These are phyloP conservation scores for Turnera subulata DNA, from an alignment of 345 rosid genomes.

Conservation along the genomic window DNA sequence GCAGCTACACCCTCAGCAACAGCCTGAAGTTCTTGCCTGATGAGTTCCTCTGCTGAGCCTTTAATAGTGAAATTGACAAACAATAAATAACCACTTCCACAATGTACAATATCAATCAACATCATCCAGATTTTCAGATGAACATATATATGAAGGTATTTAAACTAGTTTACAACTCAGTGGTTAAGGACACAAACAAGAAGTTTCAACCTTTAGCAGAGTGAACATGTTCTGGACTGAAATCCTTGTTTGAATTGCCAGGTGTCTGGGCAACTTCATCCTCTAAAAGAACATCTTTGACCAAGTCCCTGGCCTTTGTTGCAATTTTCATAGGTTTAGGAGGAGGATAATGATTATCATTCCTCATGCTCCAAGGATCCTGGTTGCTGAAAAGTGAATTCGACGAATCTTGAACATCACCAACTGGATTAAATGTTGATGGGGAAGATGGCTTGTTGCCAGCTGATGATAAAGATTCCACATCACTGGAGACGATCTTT, in stretches of 20 bases:
- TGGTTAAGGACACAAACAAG: background rate
- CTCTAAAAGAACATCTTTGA: constrained; percentile 27
- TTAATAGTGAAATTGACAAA: constrained; percentile 12
- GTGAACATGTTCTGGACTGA: constrained; percentile 24
- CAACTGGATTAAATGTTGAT: constrained; percentile 23
- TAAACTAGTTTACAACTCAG: background rate
- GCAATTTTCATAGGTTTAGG: constrained; percentile 54
- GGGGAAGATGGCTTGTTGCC: constrained; percentile 16
- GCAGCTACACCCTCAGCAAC: constrained; percentile 72
- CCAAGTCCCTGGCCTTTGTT: constrained; percentile 32
- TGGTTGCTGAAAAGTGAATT: constrained; percentile 60
- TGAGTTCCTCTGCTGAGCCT: constrained; percentile 47
- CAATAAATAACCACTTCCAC: constrained; percentile 7
- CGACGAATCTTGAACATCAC: constrained; percentile 44
- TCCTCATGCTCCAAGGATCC: constrained; percentile 59
- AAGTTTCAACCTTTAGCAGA: constrained; percentile 41
- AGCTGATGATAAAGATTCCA: constrained; percentile 24
- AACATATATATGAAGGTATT: too few species aligned
- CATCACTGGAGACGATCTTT: constrained; percentile 18
- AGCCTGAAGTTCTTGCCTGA: constrained; percentile 63
- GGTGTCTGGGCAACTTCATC: constrained; percentile 29
- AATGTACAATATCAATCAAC: background rate
- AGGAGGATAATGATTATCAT: constrained; percentile 48
- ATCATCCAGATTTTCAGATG: background rate
- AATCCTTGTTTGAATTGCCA: constrained; percentile 28